These are phyloP conservation scores for Penicillium canescens DNA, from an alignment of 495 filamentous ascomycete genomes.

Conservation along the genomic window DNA sequence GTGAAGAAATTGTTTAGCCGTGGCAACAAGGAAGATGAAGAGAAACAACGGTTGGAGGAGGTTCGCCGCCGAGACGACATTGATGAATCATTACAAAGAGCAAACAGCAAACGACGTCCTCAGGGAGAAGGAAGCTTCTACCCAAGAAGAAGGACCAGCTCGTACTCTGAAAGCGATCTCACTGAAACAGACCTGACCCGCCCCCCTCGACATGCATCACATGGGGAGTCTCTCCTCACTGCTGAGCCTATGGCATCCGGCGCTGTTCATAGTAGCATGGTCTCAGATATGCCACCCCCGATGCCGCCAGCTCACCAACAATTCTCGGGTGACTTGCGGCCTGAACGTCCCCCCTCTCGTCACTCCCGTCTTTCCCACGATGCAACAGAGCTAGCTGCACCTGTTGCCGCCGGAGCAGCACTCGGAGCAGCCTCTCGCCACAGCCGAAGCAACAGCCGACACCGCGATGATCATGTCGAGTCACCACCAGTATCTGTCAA, in stretches of 20 bases:
- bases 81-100: conserved; percentile 58
- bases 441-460: conserved; percentile 36
- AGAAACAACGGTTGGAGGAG: conserved; percentile 63
- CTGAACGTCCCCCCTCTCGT: conserved; percentile 25
- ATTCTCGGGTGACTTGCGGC: conserved; percentile 55
- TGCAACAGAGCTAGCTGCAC: conserved; percentile 41
- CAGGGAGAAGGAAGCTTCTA: conserved; percentile 63
- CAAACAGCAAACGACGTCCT: conserved; percentile 49
- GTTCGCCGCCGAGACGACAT: conserved; percentile 57
- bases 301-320: conserved; percentile 54
- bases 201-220: conserved; percentile 33
- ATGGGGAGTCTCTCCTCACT: conserved; percentile 30
- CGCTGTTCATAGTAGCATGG: conserved; percentile 28
- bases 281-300: conserved; percentile 41
- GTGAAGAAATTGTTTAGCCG: conserved; percentile 65
- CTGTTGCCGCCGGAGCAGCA: conserved; percentile 43
- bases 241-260: conserved; percentile 37
- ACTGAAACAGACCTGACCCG: conserved; percentile 46
- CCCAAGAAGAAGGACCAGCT: conserved; percentile 51
- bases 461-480: conserved; percentile 42
- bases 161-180: conserved; percentile 43
- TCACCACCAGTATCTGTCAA: conserved; percentile 75
- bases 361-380: conserved; percentile 13
- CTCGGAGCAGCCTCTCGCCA: conserved; percentile 34
- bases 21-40: conserved; percentile 56